These are phyloP conservation scores for Penicillium sp. DNA, from an alignment of 2,329 filamentous ascomycete species.

Conservation along the genomic window DNA sequence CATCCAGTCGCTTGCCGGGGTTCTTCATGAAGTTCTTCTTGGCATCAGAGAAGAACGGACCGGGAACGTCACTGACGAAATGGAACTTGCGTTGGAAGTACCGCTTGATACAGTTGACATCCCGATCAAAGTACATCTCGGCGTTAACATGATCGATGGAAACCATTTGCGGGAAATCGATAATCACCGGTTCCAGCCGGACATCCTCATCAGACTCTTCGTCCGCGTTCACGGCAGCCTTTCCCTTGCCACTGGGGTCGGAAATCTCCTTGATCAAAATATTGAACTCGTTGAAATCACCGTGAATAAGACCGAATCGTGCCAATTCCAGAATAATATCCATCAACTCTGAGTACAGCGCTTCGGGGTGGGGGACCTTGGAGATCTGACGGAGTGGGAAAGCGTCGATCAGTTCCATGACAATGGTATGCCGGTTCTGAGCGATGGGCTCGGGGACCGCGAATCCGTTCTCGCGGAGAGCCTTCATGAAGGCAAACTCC, in stretches of 20 bases:
- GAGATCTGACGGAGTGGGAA: conserved; percentile 90
- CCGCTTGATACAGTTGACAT: conserved; percentile 92
- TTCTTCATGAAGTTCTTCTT: conserved; percentile 71
- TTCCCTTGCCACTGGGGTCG: conserved; percentile 44
- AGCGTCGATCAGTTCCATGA: conserved; percentile 93
- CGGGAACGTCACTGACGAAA: conserved; percentile 80
- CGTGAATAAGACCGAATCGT: conserved; percentile 88
- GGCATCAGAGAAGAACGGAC: conserved; percentile 84
- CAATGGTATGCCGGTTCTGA: conserved; percentile 91
- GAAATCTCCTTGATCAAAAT: conserved; percentile 84
- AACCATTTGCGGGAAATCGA: conserved; percentile 98
- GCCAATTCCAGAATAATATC: conserved; percentile 83
- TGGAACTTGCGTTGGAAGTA: conserved; percentile 91
- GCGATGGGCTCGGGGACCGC: conserved; percentile 85
- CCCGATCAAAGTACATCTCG: conserved; percentile 96
- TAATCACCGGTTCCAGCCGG: conserved; percentile 77
- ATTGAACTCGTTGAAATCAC: conserved; percentile 99
- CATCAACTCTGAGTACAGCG: conserved; percentile 91
- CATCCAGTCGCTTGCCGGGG: conserved; percentile 74
- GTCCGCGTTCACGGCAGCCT: conserved; percentile 39
- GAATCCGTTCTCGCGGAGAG: conserved; percentile 81
- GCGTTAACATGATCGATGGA: conserved; percentile 93
- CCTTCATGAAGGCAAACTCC: conserved; percentile 93
- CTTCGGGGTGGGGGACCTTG: conserved; percentile 78
- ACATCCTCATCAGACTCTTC: conserved; percentile 47